Evolutionary conservation across 1,139 yeast genomes (phyloP), one percentile per base, ranked within the genome.

Genomic region (Yamadazyma jaroonii): DNA sequence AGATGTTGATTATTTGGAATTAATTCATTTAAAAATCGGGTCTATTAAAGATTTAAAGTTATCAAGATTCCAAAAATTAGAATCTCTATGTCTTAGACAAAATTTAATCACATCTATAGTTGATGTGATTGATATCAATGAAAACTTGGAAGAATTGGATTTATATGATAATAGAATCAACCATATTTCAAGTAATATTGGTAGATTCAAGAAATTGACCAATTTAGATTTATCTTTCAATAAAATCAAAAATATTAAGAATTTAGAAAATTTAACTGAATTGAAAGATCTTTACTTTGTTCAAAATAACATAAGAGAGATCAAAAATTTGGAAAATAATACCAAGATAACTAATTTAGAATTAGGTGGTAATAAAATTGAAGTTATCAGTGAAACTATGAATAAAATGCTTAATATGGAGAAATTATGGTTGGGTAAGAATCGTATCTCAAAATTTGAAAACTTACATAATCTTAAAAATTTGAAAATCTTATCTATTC

Each of bases 401-500:
- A 74, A 73, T 11, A 52, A 56, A 2, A 64, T 87, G 41, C 61
- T 61, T 1, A 76, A 73, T 36, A 64, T 94, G 37, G 77, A 79
- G 46, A 87, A 90, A 58, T 66, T 94, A 35, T 94, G 98, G 98
- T 68, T 94, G 31, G 98, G 98, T 29, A 89, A 90, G 56, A 94
- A 94, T 59, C 75, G 77, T 44, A 87, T 94, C 38, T 57, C 75
- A 1, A 74, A 65, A 54, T 64, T 94, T 32, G 76, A 84, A 45
- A 85, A 86, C 53, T 64, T 94, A 43, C 61, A 66, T 25, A 64
- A 66, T n/a, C 69, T 92, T 44, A 59, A 62, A 31, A 84, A 84
- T 44, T 70, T 94, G 49, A 75, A 79, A 38, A 79, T 92, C 10
- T 68, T 94, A 38, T 88, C 97, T 2, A 87, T 94, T 40, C 98